Percentiles rank a stretch among this genome's conserved stretches.
These are phyloP conservation scores for Candida wancherniae DNA, from an alignment of 805 yeast genomes.

Conservation along the genomic window DNA sequence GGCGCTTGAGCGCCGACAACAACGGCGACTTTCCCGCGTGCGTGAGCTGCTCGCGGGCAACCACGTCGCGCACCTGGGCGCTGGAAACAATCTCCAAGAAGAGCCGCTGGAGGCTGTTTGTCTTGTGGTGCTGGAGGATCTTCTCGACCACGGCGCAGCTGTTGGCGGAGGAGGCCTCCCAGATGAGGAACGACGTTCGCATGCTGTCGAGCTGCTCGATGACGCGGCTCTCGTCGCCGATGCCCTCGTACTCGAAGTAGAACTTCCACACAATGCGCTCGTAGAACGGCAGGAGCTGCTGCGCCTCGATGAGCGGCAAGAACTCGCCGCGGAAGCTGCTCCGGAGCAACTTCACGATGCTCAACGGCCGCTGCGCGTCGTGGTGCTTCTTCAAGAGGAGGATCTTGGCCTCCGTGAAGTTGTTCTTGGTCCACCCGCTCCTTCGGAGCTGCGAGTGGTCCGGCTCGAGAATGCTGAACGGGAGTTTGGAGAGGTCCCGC, in stretches of 20 bases:
- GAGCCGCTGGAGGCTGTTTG: constrained; percentile 22
- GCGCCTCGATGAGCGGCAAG: constrained; percentile 20
- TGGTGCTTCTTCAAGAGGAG: constrained; percentile 33
- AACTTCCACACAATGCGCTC: constrained; percentile 41
- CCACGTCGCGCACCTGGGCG: constrained; percentile 12
- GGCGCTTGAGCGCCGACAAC: constrained; percentile 26
- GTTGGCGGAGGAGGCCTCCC: constrained; percentile 30
- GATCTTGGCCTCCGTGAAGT: constrained; percentile 26
- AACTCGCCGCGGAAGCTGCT: constrained; percentile 23
- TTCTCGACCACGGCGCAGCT: constrained; percentile 12
- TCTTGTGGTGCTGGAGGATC: constrained; percentile 13
- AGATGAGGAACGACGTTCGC: constrained; percentile 30
- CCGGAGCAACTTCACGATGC: constrained; percentile 27
- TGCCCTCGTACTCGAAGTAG: constrained; percentile 29
- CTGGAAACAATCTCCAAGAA: constrained; percentile 23
- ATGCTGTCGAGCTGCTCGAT: constrained; percentile 20
- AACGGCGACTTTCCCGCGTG: constrained; percentile 13
- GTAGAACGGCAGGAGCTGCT: constrained; percentile 29
- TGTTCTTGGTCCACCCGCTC: constrained; percentile 18
- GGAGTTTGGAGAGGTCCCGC: constrained; percentile 11
- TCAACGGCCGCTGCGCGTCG: constrained; percentile 29
- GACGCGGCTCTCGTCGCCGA: constrained; percentile 20
- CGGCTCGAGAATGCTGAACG: constrained; percentile 20
- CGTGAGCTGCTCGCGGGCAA: constrained; percentile 11
- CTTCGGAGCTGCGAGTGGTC: constrained; percentile 17